Evolutionary conservation across 768 basidiomycete species (phyloP).

Genomic region (Mycena rosella): DNA sequence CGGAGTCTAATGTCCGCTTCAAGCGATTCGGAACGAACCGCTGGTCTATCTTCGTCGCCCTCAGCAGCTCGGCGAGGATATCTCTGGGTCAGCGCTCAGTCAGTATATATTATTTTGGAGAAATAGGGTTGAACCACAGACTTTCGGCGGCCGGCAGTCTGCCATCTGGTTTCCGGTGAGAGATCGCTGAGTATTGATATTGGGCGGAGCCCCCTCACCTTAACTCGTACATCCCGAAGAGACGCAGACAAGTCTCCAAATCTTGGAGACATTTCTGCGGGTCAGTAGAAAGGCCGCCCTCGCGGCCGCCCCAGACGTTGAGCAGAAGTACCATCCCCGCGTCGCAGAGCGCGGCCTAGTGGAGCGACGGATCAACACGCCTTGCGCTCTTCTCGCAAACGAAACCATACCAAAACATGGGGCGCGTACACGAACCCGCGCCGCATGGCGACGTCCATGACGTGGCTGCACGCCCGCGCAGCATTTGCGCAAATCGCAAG

Average conservation of each 20-base stretch:
- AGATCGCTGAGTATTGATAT: too few species aligned
- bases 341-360: slow-evolving; percentile 15
- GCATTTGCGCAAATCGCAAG: slow-evolving; percentile 82
- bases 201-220: neutral
- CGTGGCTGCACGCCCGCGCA: slow-evolving; percentile 72
- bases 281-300: slow-evolving; percentile 7
- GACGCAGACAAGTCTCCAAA: slow-evolving; percentile 18
- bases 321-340: slow-evolving; percentile 10
- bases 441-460: slow-evolving; percentile 58
- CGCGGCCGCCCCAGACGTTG: slow-evolving; percentile 23
- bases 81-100: slow-evolving; percentile 3
- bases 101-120: too few species aligned
- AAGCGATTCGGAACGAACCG: slow-evolving; percentile 4
- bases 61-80: slow-evolving; percentile 22
- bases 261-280: slow-evolving; percentile 24
- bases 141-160: too few species aligned
- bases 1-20: neutral
- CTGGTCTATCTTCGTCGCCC: slow-evolving; percentile 12
- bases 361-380: too few species aligned
- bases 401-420: slow-evolving; percentile 24
- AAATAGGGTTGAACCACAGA: too few species aligned
- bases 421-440: slow-evolving; percentile 11
- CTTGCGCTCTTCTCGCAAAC: too few species aligned
- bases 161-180: neutral
- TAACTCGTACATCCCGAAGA: slow-evolving; percentile 19